Base-by-base conservation (phyloP, 306 rosid species). In the Trichosanthes cucumerina region DNA sequence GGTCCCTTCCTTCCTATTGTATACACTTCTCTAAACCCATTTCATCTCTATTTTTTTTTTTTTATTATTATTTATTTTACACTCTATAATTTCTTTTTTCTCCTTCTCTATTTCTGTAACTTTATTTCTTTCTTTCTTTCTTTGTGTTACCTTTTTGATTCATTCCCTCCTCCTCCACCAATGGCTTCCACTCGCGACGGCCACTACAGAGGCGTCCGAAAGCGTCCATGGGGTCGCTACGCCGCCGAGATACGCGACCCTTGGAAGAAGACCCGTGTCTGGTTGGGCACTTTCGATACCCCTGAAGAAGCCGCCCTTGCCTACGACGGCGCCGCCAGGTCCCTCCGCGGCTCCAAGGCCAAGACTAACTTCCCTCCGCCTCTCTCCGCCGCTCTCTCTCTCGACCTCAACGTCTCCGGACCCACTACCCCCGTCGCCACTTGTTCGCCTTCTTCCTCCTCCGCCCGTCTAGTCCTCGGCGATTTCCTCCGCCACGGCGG, bases 201-300 rank as follows among this genome's bases (percentile, higher is more conserved):
- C 9, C 97, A 91, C 85, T 95, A 89, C 88, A 82, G 99, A 75
- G 99, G 99, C 0, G 99, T 95, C 0, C 56, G 99, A 3, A 95
- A 95, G 96, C 79, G 99, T 78, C 99, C 99, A 0, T 95, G 99
- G 99, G 99, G 99, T 2, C 90, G 99, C 19, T 95, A 95, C 83
- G 99, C 99, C 0, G 99, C 99, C 0, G 99, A 95, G 87, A 95
- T 95, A 34, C 87, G 99, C 3, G 99, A 95, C 56, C 99, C 99
- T 0, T 95, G 99, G 99, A 95, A 95, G 89, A 95, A 95, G 58
- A 95, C 99, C 0, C 85, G 99, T 21, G 99, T 95, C 14, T 95
- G 99, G 99, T 41, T 95, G 7, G 99, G 99, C 5, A 95, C 99
- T 36, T 95, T 95, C 66, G 99, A 95, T 77, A 95, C 99, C 0